Evolutionary conservation across 164 flowering plant genomes (phyloP), one percentile per base, ranked within the genome.

Genomic region (Umbilicus rupestris): DNA sequence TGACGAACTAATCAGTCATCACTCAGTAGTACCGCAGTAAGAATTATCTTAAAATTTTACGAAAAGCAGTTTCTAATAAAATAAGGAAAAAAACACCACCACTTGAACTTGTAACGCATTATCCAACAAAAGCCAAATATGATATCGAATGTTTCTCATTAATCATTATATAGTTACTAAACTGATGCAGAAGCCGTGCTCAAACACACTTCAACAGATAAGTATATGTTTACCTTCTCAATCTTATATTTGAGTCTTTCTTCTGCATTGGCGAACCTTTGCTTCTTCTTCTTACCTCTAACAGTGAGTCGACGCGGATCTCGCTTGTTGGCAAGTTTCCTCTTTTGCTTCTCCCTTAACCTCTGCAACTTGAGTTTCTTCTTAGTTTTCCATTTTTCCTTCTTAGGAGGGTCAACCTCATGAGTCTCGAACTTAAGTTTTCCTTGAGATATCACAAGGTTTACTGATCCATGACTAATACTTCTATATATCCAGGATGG

Each of bases 261-360:
- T 68, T 80, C 97, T 3, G 88, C 85, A 79, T 68, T 84, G 1
- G 79, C 79, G 71, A 89, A 93, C 69, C 73, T 86, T 68, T 79
- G 82, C 73, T 77, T 86, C 80, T 71, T 77, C 74, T 79, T 88
- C 79, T 79, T 85, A 72, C 90, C 86, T 66, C 79, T 86, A 55
- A 85, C 79, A 20, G 76, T 69, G n/a, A 93, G 87, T 41, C 78
- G 50, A 20, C 96, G 74, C 2, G 98, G 97, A 75, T 89, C 95
- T 66, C 71, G 77, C 80, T 77, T 89, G 76, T 88, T 91, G 2
- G 95, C 95, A 3, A 73, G 68, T 70, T 84, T 90, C 63, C 93
- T 84, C 78, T 77, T 80, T 74, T 78, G 42, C 75, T 89, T 93
- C 78, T 85, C 92, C 63, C 80, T 84, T 83, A 65, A 84, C 74